A percentile compares a stretch with the other conserved stretches of the same genome.
phyloP scores from a whole-genome alignment of 2,329 filamentous ascomycete species.

The Exophiala lecanii-corni region DNA sequence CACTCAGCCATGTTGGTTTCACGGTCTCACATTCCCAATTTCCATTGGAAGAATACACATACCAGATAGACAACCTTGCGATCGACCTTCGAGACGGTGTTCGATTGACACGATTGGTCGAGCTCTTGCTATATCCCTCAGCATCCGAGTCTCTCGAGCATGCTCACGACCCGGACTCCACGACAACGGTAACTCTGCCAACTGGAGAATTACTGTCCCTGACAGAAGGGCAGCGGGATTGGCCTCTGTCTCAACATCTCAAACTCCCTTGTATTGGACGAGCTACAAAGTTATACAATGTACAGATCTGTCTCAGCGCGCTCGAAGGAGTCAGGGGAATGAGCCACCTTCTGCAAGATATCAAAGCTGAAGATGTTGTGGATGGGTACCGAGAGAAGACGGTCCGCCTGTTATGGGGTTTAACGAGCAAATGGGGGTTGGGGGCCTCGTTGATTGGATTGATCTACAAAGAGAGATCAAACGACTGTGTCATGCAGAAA shows the following conservation, averaged over 20 bases:
- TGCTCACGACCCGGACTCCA: constrained; percentile 31
- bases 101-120: constrained; percentile 55
- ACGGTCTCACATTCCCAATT: constrained; percentile 52
- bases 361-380: constrained; percentile 56
- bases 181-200: constrained; percentile 43
- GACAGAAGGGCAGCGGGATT: constrained; percentile 30
- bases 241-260: constrained; percentile 53
- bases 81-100: constrained; percentile 60
- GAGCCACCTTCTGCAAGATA: constrained; percentile 37
- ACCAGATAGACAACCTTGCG: constrained; percentile 56
- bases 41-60: constrained; percentile 55
- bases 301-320: constrained; percentile 53
- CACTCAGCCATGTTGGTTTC: constrained; percentile 54
- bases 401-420: constrained; percentile 55
- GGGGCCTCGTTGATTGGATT: constrained; percentile 51
- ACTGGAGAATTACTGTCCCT: constrained; percentile 38
- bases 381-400: constrained; percentile 63
- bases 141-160: constrained; percentile 27
- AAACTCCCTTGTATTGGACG: constrained; percentile 54
- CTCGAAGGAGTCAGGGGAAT: constrained; percentile 43
- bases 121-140: constrained; percentile 49
- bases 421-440: constrained; percentile 56
- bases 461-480: constrained; percentile 50
- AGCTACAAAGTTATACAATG: constrained; percentile 56
- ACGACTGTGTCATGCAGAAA: constrained; percentile 34